These are phyloP conservation scores for Geranium brycei DNA, from an alignment of 345 rosid genomes.

Conservation along the genomic window DNA sequence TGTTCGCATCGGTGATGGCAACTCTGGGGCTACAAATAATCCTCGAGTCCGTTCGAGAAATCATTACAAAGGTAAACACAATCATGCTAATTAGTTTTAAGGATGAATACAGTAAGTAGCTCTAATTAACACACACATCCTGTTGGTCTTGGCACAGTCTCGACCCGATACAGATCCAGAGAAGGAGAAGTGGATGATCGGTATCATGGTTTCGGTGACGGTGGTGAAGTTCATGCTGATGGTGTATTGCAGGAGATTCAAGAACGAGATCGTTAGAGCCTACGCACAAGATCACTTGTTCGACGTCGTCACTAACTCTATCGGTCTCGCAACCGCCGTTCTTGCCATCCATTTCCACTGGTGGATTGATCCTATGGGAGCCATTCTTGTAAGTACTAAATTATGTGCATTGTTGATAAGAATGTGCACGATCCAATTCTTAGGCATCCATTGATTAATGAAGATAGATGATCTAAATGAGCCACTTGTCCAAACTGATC, in stretches of 20 bases:
- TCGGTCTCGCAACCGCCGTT: slow-evolving; percentile 21
- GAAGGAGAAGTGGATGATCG: slow-evolving; percentile 31
- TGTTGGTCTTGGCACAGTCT: slow-evolving; percentile 5
- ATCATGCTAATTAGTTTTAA: not conserved
- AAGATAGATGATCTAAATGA: too few species aligned
- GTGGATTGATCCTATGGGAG: slow-evolving; percentile 30
- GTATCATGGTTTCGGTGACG: slow-evolving; percentile 23
- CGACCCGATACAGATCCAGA: slow-evolving; percentile 13
- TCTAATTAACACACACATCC: too few species aligned
- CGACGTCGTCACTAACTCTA: slow-evolving; percentile 26
- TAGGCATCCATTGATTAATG: too few species aligned
- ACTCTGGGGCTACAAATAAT: slow-evolving; percentile 29
- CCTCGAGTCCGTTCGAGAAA: slow-evolving; percentile 22
- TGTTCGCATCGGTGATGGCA: slow-evolving; percentile 33
- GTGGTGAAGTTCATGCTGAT: slow-evolving; percentile 26
- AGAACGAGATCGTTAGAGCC: slow-evolving; percentile 24
- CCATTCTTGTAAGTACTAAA: slow-evolving; percentile 15
- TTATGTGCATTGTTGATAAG: not conserved
- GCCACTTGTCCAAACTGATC: too few species aligned
- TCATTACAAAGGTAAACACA: slow-evolving; percentile 17
- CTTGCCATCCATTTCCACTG: slow-evolving; percentile 21
- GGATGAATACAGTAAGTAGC: too few species aligned
- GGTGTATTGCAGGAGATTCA: slow-evolving; percentile 27
- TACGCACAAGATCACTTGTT: slow-evolving; percentile 32
- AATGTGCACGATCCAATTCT: not conserved